Evolutionary conservation across 129 eudicot genomes (phyloP), one percentile per base, ranked within the genome.

Genomic region (Artemisia argyi): DNA sequence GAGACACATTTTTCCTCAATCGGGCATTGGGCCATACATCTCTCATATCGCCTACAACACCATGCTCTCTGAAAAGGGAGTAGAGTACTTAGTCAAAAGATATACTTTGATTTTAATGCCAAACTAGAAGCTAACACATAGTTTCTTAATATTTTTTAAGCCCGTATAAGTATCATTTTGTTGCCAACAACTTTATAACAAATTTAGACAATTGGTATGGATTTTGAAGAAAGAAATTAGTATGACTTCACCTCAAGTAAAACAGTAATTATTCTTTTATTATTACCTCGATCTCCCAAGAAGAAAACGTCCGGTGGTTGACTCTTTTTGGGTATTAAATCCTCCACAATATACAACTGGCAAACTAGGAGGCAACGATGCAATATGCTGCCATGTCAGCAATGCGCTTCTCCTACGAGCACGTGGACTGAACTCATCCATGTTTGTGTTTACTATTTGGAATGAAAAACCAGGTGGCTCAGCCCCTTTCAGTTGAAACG

Each of bases 1-100:
- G 85, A 51, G 97, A 85, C 24, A 84, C 85, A 66, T 95, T 95
- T 75, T 95, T 95, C 76, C 99, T 90, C 61, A 88, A 85, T 61
- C 97, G 97, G 68, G 99, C 94, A 53, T 80, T 95, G 55, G 99
- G 97, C 99, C 99, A 95, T 59, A 89, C 88, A 75, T 95, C 99
- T 79, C 99, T 90, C 99, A 95, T 90, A 79, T 90, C 99, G 61
- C 99, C 99, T 55, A 95, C 89, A 57, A 81, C 94, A 5, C 99
- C 99, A 30, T 95, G 99, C 72, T 90, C 99, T 79, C 99, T 95
- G 85, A 15, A 79, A 24, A 19, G 56, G 19, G 14, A 7, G 75
- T 20, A 53, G 14, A 69, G 39, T 61, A 30, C 75, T 17, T 28
- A 3, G 22, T 47, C 61, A 67, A 60, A 76, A 10, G 69, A 35